Conservation (phyloP, 495 filamentous ascomycete species). For the Aspergillus conjunctus region DNA sequence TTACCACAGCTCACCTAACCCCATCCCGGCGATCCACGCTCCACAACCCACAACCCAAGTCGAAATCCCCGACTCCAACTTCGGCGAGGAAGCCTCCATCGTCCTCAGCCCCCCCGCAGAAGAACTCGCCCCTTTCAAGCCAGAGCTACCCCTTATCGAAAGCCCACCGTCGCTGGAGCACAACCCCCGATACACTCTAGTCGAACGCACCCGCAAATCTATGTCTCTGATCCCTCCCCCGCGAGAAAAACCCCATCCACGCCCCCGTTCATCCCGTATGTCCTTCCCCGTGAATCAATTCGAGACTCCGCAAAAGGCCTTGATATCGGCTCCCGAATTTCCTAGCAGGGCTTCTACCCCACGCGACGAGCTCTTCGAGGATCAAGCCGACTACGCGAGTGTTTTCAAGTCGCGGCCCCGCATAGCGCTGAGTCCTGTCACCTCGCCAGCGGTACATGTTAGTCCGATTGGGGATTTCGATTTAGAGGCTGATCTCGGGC, state of each 20-base stretch:
- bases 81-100: not conserved
- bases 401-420: constrained; percentile 85
- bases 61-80: not conserved
- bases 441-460: constrained; percentile 56
- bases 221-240: constrained; percentile 62
- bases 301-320: constrained; percentile 52
- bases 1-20: constrained; percentile 10
- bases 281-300: constrained; percentile 66
- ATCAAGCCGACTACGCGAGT: constrained; percentile 76
- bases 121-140: not conserved
- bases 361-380: constrained; percentile 60
- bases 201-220: constrained; percentile 77
- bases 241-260: constrained; percentile 32
- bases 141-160: not conserved
- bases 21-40: constrained; percentile 23
- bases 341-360: constrained; percentile 48
- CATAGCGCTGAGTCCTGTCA: constrained; percentile 72
- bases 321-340: constrained; percentile 6
- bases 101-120: constrained; percentile 2
- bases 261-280: constrained; percentile 40
- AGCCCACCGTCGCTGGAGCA: not conserved
- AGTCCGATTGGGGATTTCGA: constrained; percentile 38
- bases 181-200: constrained; percentile 47
- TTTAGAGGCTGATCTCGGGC: constrained; percentile 24
- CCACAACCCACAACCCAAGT: constrained; percentile 8